Base-by-base conservation (phyloP, 1,284 basidiomycete species). In the Stygiomarasmius scandens region DNA sequence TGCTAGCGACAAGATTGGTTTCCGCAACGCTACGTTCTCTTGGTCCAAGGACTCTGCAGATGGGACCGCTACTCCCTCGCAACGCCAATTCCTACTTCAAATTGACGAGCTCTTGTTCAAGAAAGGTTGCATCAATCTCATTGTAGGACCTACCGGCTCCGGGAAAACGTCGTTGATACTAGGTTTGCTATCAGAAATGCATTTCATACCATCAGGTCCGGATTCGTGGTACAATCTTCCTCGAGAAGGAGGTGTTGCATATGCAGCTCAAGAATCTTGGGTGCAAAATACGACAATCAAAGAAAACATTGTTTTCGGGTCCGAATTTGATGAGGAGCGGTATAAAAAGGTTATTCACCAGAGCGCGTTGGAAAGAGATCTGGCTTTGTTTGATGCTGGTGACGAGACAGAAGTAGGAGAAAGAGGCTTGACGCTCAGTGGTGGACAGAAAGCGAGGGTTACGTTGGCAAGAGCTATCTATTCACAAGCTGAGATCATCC, bases 261-360 rank as follows among this genome's bases (percentile, higher is more conserved):
- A 90, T 67, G 88, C 87, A 6, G 86, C 89, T 1, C 91, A 93
- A 66, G 89, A 92, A 67, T 85, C 87, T 5, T 93, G 90, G 90
- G 87, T 89, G 3, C 82, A 81, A 65, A 87, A 85, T 63, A 73
- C 76, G 52, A 77, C 70, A 3, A 77, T 76, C 60, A 71, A 75
- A 64, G 86, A 92, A 50, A 96, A 96, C 65, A 94, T 96, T 60
- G 64, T 95, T 25, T 96, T 96, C 70, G 88, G 90, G 32, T 75
- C 88, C 3, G 84, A 87, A 0, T 92, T 82, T 62, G 81, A 90
- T 59, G 82, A 87, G 66, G 77, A 79, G 41, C 82, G 94, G 1
- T 95, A 95, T 67, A 78, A 85, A 57, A 82, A 82, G 62, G 86
- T 86, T 49, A 64, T 85, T 12, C 66, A 77, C n/a, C 81, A 82